Conservation (phyloP, 1,284 basidiomycete genomes). For the Rhodotorula sp. region DNA sequence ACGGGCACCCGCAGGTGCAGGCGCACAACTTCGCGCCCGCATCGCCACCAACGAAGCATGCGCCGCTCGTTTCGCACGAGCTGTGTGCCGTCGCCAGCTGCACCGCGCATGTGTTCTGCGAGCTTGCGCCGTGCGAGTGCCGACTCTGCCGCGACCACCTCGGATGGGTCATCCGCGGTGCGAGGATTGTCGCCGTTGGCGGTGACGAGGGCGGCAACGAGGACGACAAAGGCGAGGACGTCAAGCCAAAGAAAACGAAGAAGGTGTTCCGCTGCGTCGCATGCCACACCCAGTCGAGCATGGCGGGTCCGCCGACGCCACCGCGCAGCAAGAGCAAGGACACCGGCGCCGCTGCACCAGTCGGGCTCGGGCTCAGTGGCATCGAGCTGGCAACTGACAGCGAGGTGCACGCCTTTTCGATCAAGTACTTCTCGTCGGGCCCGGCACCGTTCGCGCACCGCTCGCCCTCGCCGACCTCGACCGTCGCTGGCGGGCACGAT, state of each 20-base stretch:
- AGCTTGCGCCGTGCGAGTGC: slow-evolving; percentile 25
- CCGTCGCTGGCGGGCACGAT: not conserved
- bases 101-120: slow-evolving; percentile 4
- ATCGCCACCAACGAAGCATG: not conserved
- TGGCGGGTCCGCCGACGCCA: not conserved
- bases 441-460: slow-evolving; percentile 1
- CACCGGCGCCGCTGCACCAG: not conserved
- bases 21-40: not conserved
- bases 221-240: not conserved
- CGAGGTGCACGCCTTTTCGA: slow-evolving; percentile 18
- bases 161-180: slow-evolving; percentile 10
- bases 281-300: slow-evolving; percentile 2
- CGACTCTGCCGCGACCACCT: slow-evolving; percentile 25
- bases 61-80: not conserved
- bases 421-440: slow-evolving; percentile 29
- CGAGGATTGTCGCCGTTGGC: not conserved
- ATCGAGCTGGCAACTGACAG: not conserved
- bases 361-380: not conserved
- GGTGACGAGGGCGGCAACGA: not conserved
- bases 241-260: not conserved
- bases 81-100: not conserved
- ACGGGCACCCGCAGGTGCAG: not conserved
- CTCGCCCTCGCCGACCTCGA: not conserved
- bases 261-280: slow-evolving; percentile 20
- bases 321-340: not conserved